Base-by-base conservation (phyloP, 441 rosid species). In the Eutrema salsugineum region DNA sequence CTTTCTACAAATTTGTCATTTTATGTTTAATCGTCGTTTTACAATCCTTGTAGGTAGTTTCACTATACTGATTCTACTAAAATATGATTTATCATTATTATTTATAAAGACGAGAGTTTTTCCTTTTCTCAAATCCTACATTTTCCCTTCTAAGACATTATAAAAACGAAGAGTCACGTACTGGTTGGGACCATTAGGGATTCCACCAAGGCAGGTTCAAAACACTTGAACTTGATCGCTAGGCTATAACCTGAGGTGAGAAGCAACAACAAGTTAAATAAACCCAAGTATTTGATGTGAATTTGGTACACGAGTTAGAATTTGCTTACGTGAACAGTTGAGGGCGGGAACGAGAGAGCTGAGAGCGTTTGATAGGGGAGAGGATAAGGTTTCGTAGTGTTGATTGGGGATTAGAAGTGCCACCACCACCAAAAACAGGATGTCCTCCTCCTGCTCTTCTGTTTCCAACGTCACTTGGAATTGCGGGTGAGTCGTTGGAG, bases 341-440 rank as follows among this genome's bases (percentile, higher is more conserved):
- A 72, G 82, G 76, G 61, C 89, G 91, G 62, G 73, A 79, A 30
- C 94, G 97, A 71, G 96, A 90, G 44, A 90, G 88, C 83, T 90
- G 99, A 65, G 97, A 91, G 59, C 98, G 85, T 80, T 90, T 92
- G 57, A 94, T 87, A 11, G 98, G 99, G 56, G 99, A 94, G 57
- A 90, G 84, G 63, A 94, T 86, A 80, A 94, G 80, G 84, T 94
- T 94, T 74, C 94, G 84, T 56, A 92, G 66, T 16, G 93, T 85
- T 90, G 80, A 82, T 36, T 97, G 84, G 51, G 97, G 88, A 63
- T 86, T 89, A 50, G 79, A 74, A 66, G 82, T 30, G 66, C 84
- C 85, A 51, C 86, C 58, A 56, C 88, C 75, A 66, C 83, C 76
- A 63, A 83, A 94, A 66, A 75, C 77, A 69, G 81, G 77, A 71